A percentile compares a stretch with the other conserved stretches of the same genome.
phyloP scores from a whole-genome alignment of 1,139 yeast genomes.

The Sugiyamaella xylanicola region DNA sequence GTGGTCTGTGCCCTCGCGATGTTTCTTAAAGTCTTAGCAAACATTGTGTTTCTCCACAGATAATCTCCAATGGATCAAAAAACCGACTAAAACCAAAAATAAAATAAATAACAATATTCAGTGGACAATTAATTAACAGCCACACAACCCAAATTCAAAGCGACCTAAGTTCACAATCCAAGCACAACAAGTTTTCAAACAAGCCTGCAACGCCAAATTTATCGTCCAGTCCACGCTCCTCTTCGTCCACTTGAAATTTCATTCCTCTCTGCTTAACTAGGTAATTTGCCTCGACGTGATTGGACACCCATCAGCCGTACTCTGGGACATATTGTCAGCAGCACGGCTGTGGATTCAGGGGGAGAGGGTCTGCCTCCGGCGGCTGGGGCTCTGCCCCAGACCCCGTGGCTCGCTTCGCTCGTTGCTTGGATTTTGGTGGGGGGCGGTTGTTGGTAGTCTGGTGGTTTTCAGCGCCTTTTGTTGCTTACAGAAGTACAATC shows the following conservation, averaged over 20 bases:
- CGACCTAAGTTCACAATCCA: neutral
- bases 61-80: neutral
- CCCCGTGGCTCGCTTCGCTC: conserved; percentile 1
- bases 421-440: neutral
- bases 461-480: too few relatives aligned
- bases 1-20: conserved; percentile 6
- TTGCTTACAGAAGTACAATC: too few relatives aligned
- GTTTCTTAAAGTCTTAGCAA: conserved; percentile 9
- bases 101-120: too few relatives aligned
- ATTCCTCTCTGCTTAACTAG: conserved; percentile 1
- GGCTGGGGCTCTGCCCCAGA: neutral
- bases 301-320: conserved; percentile 3
- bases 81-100: neutral
- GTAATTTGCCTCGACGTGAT: conserved; percentile 11
- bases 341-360: neutral
- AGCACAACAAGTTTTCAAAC: neutral
- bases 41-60: neutral
- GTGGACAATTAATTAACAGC: neutral
- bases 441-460: too few relatives aligned
- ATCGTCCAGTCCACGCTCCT: neutral
- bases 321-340: neutral
- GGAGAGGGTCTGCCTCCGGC: neutral
- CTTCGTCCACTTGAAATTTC: conserved; percentile 5
- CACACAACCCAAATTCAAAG: too few relatives aligned
- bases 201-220: neutral